A percentile compares a stretch with the other conserved stretches of the same genome.
phyloP scores from a whole-genome alignment of 768 basidiomycete species.

The Postia placenta region DNA sequence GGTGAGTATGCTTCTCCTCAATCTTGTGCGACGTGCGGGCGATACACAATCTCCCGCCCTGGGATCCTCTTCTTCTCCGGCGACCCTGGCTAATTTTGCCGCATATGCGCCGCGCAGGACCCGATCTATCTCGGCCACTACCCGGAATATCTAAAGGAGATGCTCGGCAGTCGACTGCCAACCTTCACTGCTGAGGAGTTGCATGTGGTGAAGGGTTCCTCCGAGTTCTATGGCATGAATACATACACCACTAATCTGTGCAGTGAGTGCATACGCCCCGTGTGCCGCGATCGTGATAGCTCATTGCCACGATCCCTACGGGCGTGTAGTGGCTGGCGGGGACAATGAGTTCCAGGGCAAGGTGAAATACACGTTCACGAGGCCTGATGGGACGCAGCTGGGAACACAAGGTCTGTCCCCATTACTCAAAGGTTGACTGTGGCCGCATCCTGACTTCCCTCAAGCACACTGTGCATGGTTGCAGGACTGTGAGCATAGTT shows the following conservation, averaged over 20 bases:
- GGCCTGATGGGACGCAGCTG: conserved; percentile 61
- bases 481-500: conserved; percentile 47
- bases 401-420: conserved; percentile 52
- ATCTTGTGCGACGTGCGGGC: no score
- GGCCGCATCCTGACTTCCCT: no score
- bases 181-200: conserved; percentile 54
- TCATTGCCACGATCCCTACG: no score
- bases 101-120: conserved; percentile 32
- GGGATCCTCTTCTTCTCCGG: neutral
- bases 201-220: conserved; percentile 55
- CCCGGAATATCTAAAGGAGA: conserved; percentile 55
- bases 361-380: conserved; percentile 60
- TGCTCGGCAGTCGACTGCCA: conserved; percentile 54
- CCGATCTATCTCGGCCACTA: conserved; percentile 73
- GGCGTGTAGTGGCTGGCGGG: conserved; percentile 48
- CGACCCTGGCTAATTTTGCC: neutral
- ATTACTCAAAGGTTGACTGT: no score
- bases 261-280: conserved; percentile 22
- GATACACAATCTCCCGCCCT: no score
- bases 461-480: conserved; percentile 60
- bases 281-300: conserved; percentile 13
- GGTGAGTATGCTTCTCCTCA: conserved; percentile 22
- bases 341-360: conserved; percentile 66
- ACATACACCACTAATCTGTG: conserved; percentile 65
- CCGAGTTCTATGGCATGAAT: conserved; percentile 75